A percentile compares a stretch with the other conserved stretches of the same genome.
phyloP scores from a whole-genome alignment of 1,284 basidiomycete species.

The Pascua guehoae region DNA sequence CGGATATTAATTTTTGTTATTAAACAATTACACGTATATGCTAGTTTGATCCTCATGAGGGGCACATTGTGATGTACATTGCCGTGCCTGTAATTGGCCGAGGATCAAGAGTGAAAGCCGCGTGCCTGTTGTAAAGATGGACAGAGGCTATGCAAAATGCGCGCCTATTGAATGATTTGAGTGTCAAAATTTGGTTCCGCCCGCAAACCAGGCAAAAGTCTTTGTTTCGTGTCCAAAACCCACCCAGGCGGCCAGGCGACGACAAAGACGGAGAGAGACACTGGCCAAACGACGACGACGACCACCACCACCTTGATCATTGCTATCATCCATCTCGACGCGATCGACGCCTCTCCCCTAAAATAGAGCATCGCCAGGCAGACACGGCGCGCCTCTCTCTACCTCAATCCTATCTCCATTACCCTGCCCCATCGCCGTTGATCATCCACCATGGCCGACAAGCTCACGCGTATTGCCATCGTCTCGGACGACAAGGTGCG shows the following conservation, averaged over 20 bases:
- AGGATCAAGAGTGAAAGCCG: no score
- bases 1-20: no score
- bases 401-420: background rate
- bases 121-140: no score
- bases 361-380: no score
- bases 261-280: background rate
- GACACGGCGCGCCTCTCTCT: no score
- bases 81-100: no score
- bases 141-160: background rate
- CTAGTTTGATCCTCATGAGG: no score
- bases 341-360: background rate
- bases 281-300: background rate
- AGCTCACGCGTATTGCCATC: constrained; percentile 93
- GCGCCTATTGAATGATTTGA: background rate
- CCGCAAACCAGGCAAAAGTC: background rate
- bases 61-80: no score
- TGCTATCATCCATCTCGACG: background rate
- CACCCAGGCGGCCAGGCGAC: no score
- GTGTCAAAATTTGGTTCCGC: background rate
- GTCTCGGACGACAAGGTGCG: constrained; percentile 73
- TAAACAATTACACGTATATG: no score
- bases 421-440: background rate
- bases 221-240: background rate
- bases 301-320: background rate
- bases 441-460: constrained; percentile 56